Conservation (phyloP, 176 grass and related monocot species). For the Oropetium thomaeum region DNA sequence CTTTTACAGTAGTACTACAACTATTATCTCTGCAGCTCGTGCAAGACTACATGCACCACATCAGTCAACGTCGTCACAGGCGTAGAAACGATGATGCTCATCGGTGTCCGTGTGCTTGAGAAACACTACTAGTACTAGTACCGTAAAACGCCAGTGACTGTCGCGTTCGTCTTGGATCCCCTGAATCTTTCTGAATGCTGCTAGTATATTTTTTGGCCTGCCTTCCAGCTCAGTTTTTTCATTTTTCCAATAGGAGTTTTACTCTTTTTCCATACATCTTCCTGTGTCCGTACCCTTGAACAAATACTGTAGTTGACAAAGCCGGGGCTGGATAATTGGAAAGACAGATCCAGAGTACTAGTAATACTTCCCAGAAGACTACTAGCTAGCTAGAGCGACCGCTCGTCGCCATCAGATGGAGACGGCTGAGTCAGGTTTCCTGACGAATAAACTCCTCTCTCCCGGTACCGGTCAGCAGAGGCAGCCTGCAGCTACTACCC, state of each 20-base stretch:
- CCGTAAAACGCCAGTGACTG: background rate
- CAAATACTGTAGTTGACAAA: background rate
- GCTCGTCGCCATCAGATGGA: background rate
- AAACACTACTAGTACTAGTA: too few relatives aligned
- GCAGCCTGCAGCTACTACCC: background rate
- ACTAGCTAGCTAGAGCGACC: background rate
- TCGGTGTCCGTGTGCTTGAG: background rate
- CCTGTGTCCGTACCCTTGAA: background rate
- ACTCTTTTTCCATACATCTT: too few relatives aligned
- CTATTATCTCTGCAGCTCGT: background rate
- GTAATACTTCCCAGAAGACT: too few relatives aligned
- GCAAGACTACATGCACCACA: background rate
- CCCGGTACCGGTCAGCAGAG: slow-evolving; percentile 9
- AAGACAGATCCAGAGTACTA: background rate
- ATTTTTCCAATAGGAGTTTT: too few relatives aligned
- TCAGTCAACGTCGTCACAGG: background rate
- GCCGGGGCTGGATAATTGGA: background rate
- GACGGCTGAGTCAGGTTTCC: background rate
- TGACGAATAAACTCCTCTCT: background rate
- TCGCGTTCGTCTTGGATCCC: background rate
- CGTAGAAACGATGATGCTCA: background rate
- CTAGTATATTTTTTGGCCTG: background rate
- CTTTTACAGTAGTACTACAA: too few relatives aligned
- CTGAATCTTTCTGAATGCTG: background rate
- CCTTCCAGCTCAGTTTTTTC: background rate